Evolutionary conservation across 805 yeast genomes (phyloP).

Genomic region (Cyberlindnera meyerae): DNA sequence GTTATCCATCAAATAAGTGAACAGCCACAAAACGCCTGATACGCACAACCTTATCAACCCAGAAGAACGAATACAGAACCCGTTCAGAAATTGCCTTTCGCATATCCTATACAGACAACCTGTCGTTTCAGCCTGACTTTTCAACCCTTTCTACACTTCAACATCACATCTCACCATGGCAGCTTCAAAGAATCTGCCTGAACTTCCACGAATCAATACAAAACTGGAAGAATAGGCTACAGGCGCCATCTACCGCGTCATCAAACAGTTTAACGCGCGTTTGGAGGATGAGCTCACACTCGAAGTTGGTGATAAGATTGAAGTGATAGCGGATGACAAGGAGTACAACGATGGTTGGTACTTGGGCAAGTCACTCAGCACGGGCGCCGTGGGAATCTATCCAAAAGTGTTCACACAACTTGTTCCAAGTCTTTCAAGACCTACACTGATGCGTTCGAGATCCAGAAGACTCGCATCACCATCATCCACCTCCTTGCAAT

Average conservation of each 20-base stretch:
- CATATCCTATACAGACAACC: too few relatives aligned
- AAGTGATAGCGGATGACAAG: conserved; percentile 86
- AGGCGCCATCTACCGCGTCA: conserved; percentile 46
- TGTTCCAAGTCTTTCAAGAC: conserved; percentile 32
- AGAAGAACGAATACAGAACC: too few relatives aligned
- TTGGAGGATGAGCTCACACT: conserved; percentile 85
- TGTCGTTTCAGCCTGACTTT: too few relatives aligned
- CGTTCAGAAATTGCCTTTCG: too few relatives aligned
- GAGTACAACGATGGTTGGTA: conserved; percentile 98
- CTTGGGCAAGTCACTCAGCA: conserved; percentile 73
- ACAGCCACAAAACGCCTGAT: too few relatives aligned
- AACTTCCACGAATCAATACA: conserved; percentile 12
- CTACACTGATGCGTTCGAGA: conserved; percentile 50
- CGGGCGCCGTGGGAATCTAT: conserved; percentile 78
- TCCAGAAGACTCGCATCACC: conserved; percentile 46
- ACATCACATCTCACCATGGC: too few relatives aligned
- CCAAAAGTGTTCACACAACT: conserved; percentile 84
- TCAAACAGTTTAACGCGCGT: conserved; percentile 83
- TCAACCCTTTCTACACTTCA: too few relatives aligned
- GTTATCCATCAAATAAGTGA: too few relatives aligned
- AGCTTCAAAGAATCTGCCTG: too few relatives aligned
- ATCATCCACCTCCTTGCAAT: conserved; percentile 12
- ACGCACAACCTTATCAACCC: too few relatives aligned
- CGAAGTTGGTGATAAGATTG: conserved; percentile 77
- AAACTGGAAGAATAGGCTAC: conserved; percentile 20